Conservation (phyloP, 2,329 filamentous ascomycete species). For the Trichoderma koningii region DNA sequence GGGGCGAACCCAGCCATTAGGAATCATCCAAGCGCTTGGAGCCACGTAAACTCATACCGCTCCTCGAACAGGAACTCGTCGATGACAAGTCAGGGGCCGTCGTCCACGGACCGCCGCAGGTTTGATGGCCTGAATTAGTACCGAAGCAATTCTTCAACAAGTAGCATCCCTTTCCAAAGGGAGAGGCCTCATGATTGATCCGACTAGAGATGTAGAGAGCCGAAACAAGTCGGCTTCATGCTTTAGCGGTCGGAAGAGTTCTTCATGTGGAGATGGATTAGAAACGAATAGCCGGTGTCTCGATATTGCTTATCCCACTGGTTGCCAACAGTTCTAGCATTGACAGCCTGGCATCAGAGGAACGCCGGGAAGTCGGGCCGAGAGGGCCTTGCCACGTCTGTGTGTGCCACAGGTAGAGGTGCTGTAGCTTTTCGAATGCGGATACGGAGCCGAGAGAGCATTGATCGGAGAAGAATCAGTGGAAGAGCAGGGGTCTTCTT, state of each 20-base stretch:
- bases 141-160: neutral
- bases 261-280: neutral
- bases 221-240: neutral
- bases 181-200: neutral
- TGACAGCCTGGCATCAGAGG: neutral
- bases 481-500: neutral
- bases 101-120: too few species aligned
- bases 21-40: too few species aligned
- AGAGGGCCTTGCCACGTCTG: neutral
- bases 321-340: too few species aligned
- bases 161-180: neutral
- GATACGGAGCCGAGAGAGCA: neutral
- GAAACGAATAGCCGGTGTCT: neutral
- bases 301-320: neutral
- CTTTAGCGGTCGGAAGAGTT: neutral
- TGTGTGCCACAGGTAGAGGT: neutral
- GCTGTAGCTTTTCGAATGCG: neutral
- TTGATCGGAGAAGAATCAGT: neutral
- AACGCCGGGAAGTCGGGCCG: conserved; percentile 12
- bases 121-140: too few species aligned
- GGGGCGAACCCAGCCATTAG: too few species aligned
- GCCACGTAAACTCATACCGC: too few species aligned
- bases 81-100: too few species aligned
- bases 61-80: too few species aligned
- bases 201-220: neutral